Evolutionary conservation across 2,329 filamentous ascomycete genomes (phyloP), one percentile per base, ranked within the genome.

Genomic region (Alternaria triticina): DNA sequence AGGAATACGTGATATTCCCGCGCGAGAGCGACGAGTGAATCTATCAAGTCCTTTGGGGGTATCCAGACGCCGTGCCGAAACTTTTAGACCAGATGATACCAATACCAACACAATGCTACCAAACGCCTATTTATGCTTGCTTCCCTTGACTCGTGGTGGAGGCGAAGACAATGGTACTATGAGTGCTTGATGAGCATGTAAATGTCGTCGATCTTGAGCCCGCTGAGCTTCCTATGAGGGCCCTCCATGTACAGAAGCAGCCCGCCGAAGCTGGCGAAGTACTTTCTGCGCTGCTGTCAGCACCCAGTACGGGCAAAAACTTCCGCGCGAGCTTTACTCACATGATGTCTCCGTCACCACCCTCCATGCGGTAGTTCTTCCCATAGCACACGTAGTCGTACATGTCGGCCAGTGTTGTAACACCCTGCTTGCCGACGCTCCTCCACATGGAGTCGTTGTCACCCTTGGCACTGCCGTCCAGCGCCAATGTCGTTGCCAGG

Each of bases 111-210:
- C 68, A 59, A 62, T 67, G 55, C 63, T 51, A 47, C 69, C 65
- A 58, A 78, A 77, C 76, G 76, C 77, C 74, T 54, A 61, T 45
- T 69, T 70, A 77, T 78, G 74, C 73, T 69, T 67, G 40, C 52
- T 61, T 64, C 62, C 58, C 61, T 46, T 62, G 67, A 62, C 36
- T 50, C 44, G 40, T 50, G 20, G 28, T 56, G 28, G 56, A 27
- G 45, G 17, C 47, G 12, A 33, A 36, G 22, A n/a, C n/a, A 25
- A 27, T 40, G 22, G 17, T 25, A 30, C 57, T 68, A 71, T 64
- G 79, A 95, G 89, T 96, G 97, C 89, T 97, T 99, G 72, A 97
- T 85, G 64, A 98, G 86, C 65, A 99, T 87, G 79, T 99, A 99
- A 68, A 96, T 89, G 77, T 97, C 91, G 80, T 99, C 96, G 75